phyloP scores from a whole-genome alignment of 805 yeast genomes.

The Zygosaccharomyces lentus region DNA sequence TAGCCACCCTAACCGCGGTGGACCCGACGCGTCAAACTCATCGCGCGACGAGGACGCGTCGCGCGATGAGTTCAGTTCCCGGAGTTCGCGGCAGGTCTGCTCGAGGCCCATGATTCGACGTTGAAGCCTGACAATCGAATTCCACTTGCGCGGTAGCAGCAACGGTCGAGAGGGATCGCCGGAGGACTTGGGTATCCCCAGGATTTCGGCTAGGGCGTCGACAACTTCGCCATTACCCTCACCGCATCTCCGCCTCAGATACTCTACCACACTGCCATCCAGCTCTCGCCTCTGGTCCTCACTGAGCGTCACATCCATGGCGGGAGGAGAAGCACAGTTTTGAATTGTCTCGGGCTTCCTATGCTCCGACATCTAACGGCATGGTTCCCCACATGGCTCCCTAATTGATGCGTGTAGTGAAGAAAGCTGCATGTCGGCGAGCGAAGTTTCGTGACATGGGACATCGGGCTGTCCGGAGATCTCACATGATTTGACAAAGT shows the following conservation, averaged over 20 bases:
- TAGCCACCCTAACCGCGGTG: constrained; percentile 47
- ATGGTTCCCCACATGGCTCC: too few species aligned
- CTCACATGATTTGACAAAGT: too few species aligned
- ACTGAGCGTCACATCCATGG: constrained; percentile 13
- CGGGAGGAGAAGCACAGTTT: too few species aligned
- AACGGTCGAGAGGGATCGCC: not conserved
- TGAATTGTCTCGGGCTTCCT: too few species aligned
- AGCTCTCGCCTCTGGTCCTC: constrained; percentile 15
- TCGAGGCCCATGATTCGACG: constrained; percentile 68
- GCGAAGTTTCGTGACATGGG: too few species aligned
- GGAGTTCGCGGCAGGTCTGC: constrained; percentile 46
- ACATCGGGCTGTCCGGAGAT: too few species aligned
- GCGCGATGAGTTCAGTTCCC: constrained; percentile 33
- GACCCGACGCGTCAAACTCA: constrained; percentile 4
- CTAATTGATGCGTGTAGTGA: too few species aligned
- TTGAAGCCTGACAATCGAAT: constrained; percentile 76
- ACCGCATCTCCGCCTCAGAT: constrained; percentile 15
- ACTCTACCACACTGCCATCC: constrained; percentile 17
- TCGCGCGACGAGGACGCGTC: not conserved
- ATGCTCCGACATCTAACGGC: too few species aligned
- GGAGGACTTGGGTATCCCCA: not conserved
- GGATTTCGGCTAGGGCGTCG: constrained; percentile 2
- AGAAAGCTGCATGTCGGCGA: too few species aligned
- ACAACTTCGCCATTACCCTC: constrained; percentile 2
- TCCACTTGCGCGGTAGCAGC: constrained; percentile 62